Evolutionary conservation across 139 green algal genomes (phyloP), one percentile per base, ranked within the genome.

Genomic region (Chlamydomonas sphaeroides): DNA sequence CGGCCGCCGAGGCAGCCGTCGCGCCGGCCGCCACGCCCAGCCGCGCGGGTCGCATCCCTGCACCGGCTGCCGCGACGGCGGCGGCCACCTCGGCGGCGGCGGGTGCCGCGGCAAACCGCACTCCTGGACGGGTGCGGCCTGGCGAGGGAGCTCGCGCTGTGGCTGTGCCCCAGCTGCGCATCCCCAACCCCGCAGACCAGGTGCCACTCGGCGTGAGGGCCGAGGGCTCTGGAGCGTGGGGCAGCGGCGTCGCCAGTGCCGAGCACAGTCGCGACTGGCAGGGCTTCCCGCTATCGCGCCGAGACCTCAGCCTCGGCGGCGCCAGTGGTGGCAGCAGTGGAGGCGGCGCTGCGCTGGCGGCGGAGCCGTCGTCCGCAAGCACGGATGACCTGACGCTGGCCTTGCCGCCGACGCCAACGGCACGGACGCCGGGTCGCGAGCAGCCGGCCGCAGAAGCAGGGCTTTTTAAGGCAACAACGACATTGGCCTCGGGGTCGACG

Each of bases 211-310:
- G n/a, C n/a, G n/a, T n/a, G n/a, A n/a, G n/a, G n/a, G n/a, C n/a
- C n/a, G n/a, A n/a, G n/a, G n/a, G n/a, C n/a, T n/a, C 45, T 53
- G 41, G 39, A 3, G 30, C 67, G 10, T 74, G 67, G 41, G 67
- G 67, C 41, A 74, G 41, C 67, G 67, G 6, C 5, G 26, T 8
- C 67, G 42, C 17, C 41, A 61, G 41, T 3, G 30, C n/a, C n/a
- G n/a, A n/a, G n/a, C n/a, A 38, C 10, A 41, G 62, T 21, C 32
- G 36, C 65, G 63, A 36, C 6, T 80, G 57, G 59, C 49, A 51
- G 59, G 73, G 73, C 39, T 70, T 80, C 73, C 57, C 57, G 28
- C 73, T 71, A 1, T 80, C 59, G 8, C 73, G 73, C 39, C 18
- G 39, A n/a, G n/a, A n/a, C n/a, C n/a, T n/a, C 63, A 69, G 63